phyloP scores from a whole-genome alignment of 495 filamentous ascomycete species.

The Hypoxylon intermedium region DNA sequence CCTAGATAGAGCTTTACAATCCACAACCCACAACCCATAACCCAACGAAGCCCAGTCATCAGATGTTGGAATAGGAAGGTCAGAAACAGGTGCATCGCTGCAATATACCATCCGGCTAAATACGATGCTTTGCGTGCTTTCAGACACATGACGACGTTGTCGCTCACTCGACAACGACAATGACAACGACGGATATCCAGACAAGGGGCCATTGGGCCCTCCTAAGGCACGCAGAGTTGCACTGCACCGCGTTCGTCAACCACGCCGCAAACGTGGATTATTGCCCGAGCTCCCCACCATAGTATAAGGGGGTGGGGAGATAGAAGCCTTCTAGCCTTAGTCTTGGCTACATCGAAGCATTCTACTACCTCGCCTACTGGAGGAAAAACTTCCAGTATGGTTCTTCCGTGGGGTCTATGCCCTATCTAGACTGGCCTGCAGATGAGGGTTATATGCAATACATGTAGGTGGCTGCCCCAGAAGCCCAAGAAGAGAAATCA shows the following conservation, averaged over 20 bases:
- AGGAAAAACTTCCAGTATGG: conserved; percentile 35
- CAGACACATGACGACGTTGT: not conserved
- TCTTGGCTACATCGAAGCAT: conserved; percentile 20
- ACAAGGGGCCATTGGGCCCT: not conserved
- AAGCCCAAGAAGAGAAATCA: conserved; percentile 15
- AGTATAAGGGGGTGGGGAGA: not conserved
- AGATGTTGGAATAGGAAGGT: conserved; percentile 24
- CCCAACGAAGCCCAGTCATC: too few relatives aligned
- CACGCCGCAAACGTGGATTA: conserved; percentile 25
- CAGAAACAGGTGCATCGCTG: conserved; percentile 8
- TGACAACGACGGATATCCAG: not conserved
- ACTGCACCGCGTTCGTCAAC: conserved; percentile 16
- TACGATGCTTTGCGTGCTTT: not conserved
- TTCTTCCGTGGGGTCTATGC: conserved; percentile 30
- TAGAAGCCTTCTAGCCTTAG: conserved; percentile 22
- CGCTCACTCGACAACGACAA: not conserved
- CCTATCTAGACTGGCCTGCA: conserved; percentile 28
- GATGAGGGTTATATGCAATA: conserved; percentile 13
- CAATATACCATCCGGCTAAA: conserved; percentile 23
- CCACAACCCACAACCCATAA: too few relatives aligned
- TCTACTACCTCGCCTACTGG: conserved; percentile 22
- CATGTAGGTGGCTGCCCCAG: conserved; percentile 26
- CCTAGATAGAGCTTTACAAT: not conserved
- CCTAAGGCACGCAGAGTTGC: conserved; percentile 28
- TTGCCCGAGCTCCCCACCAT: conserved; percentile 24